Evolutionary conservation across 768 basidiomycete genomes (phyloP).

Genomic region (Coprinopsis sp.): DNA sequence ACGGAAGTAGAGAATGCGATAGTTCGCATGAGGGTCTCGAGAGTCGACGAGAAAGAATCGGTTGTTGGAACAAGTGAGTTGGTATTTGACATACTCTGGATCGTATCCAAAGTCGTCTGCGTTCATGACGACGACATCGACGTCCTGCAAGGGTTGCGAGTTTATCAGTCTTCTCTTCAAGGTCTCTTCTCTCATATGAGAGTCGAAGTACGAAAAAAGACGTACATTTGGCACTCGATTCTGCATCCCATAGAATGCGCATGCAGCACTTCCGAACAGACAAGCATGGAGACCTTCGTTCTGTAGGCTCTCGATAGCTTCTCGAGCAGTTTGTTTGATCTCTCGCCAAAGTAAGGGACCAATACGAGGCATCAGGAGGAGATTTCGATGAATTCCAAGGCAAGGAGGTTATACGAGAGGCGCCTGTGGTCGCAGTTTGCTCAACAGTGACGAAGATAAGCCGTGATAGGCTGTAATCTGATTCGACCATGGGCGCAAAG

Average conservation of each 20-base stretch:
- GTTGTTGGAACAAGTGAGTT: background rate
- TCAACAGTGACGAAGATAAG: no score
- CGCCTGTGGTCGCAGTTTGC: no score
- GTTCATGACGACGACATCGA: conserved; percentile 30
- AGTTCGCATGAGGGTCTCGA: conserved; percentile 6
- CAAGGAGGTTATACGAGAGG: no score
- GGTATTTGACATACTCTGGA: conserved; percentile 9
- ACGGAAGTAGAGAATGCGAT: conserved; percentile 11
- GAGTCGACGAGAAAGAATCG: conserved; percentile 13
- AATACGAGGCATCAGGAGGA: background rate
- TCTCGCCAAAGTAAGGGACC: background rate
- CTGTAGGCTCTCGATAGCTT: conserved; percentile 21
- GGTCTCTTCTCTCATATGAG: background rate
- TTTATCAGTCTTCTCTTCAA: background rate
- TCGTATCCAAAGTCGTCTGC: background rate
- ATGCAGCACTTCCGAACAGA: conserved; percentile 36
- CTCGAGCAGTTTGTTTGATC: conserved; percentile 19
- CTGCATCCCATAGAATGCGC: conserved; percentile 32
- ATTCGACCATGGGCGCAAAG: no score
- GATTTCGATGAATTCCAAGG: no score
- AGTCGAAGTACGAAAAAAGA: background rate
- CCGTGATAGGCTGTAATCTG: no score
- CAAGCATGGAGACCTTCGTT: conserved; percentile 23
- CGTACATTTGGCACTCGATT: conserved; percentile 32
- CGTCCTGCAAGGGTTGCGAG: conserved; percentile 25